phyloP scores from a whole-genome alignment of 345 rosid genomes.

The Lenwebbia sp. region DNA sequence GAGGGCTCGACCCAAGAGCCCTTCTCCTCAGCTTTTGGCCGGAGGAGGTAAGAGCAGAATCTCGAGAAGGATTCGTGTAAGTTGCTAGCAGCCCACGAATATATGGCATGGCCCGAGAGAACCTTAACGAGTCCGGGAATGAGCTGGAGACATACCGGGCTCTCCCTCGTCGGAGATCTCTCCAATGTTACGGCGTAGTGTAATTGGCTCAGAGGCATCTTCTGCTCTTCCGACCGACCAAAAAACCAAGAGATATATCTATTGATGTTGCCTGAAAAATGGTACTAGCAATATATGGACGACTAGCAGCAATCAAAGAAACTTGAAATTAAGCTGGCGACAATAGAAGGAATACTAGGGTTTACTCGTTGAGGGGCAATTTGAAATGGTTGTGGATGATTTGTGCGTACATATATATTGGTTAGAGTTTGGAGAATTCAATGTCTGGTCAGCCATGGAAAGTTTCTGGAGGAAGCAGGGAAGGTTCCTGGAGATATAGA shows the following conservation, averaged over 20 bases:
- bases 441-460: neutral
- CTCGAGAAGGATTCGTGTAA: conserved; percentile 14
- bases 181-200: neutral
- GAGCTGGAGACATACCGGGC: neutral
- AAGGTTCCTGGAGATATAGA: neutral
- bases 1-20: neutral
- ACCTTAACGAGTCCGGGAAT: neutral
- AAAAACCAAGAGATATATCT: neutral
- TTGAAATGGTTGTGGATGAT: neutral
- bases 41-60: conserved; percentile 17
- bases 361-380: neutral
- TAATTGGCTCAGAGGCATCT: neutral
- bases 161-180: neutral
- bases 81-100: neutral
- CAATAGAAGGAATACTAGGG: neutral
- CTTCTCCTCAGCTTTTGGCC: conserved; percentile 7
- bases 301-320: neutral
- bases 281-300: neutral
- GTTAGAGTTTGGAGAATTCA: neutral
- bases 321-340: neutral
- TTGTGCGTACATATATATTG: neutral
- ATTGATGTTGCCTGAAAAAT: neutral
- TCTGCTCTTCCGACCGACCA: neutral
- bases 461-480: neutral
- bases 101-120: neutral